Evolutionary conservation across 306 rosid species (phyloP).

Genomic region (Glycyrrhiza uralensis): DNA sequence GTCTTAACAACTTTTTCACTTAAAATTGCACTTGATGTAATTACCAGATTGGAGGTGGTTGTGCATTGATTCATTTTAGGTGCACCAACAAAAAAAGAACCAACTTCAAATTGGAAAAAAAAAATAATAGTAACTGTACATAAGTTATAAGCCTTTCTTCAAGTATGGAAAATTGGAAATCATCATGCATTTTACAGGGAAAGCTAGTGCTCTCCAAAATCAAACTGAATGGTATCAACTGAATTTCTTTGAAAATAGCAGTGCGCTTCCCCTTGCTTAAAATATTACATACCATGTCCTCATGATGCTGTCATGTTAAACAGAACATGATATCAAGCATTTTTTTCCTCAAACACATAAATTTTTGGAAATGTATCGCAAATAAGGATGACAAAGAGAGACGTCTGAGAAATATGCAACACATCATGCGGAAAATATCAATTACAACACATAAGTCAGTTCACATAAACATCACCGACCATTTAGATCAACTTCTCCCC

Average conservation of each 20-base stretch:
- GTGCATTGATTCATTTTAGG: neutral
- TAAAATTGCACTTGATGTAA: neutral
- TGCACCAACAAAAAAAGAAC: neutral
- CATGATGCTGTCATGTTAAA: neutral
- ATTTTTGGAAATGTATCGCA: neutral
- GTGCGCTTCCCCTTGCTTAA: neutral
- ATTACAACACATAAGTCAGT: slow-evolving; percentile 3
- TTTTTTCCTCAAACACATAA: neutral
- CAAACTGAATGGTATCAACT: neutral
- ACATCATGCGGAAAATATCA: neutral
- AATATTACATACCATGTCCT: neutral
- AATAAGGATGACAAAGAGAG: neutral
- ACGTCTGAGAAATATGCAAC: neutral
- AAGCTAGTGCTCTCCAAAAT: neutral
- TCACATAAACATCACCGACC: slow-evolving; percentile 49
- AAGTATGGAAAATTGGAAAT: neutral
- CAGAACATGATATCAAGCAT: neutral
- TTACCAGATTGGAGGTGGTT: slow-evolving; percentile 1
- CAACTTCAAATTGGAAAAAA: neutral
- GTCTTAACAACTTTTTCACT: neutral
- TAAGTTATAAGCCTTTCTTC: neutral
- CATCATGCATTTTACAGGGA: neutral
- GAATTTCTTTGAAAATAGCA: neutral
- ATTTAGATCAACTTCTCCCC: slow-evolving; percentile 96
- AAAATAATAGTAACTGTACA: neutral